Base-by-base conservation (phyloP, 371 early-diverging fungal species). In the Capillidium rhysosporum region DNA sequence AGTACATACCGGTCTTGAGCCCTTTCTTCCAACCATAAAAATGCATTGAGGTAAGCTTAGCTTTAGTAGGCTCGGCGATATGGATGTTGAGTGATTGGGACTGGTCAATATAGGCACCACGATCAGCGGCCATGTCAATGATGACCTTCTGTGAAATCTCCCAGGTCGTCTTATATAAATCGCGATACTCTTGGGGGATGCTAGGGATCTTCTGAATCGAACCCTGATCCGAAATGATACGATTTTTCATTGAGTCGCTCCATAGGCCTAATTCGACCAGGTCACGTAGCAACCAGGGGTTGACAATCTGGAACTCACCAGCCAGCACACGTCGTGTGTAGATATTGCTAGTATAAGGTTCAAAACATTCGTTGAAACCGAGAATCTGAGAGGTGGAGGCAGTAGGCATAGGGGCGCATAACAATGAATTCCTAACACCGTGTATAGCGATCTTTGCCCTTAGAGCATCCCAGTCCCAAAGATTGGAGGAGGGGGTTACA, bases 1-100 rank as follows among this genome's bases (percentile, higher is more conserved):
- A 99, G 73, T 99, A 99, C 96, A 98, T 95, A 57, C 99, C 99
- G 8, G 99, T 99, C 80, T 99, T 99, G 43, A 99, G 76, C 1
- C 98, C 98, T 67, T 80, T 84, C 72, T 87, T 88, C 94, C 95
- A 98, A 12, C 95, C 98, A 68, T 98, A 96, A 65, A 99, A 98
- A 67, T 98, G 99, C 99, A 99, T 98, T 21, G 84, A 82, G 0
- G 97, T 96, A 55, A 98, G 69, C 62, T 91, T 86, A 53, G 83
- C 84, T 69, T 79, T 92, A 59, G 79, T 91, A 2, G 98, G 87
- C 40, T 87, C 85, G 40, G 88, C 88, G 57, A 95, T 72, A 68
- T 94, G 96, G 40, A 99, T 84, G 71, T 99, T 99, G 58, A 99
- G 77, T 14, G 94, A 93, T 68, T 98, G 98, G 18, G 91, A 89